Evolutionary conservation across 1,284 basidiomycete species (phyloP), one percentile per base, ranked within the genome.

Genomic region (Ceratobasidium sp.): DNA sequence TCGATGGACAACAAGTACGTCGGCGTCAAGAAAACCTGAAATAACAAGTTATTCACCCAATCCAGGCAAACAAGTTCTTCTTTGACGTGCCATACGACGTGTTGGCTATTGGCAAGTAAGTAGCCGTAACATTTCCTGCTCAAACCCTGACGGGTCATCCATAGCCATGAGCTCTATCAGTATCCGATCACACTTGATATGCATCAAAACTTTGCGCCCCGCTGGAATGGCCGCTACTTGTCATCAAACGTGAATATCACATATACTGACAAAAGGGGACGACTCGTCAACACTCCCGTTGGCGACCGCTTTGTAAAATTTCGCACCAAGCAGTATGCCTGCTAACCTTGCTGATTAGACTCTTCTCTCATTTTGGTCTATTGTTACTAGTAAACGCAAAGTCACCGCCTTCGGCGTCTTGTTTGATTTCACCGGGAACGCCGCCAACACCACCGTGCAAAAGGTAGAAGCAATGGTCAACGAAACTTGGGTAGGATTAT

Each of bases 161-260:
- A 43, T 23, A 90, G 89, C 77, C 94, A 96, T 77, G 94, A 96
- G 81, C 81, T 96, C 39, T 96, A 96, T 81, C 84, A 87, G 74
- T 94, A 94, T 78, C 85, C 83, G 3, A 87, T 92, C 77, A 87
- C 93, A 0, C 84, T 88, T 53, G 92, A 94, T 79, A 91, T 93
- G 86, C 87, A 92, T 80, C 83, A 87, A 71, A 91, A 92, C 79
- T 93, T 92, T 78, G 89, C 84, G 4, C 92, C 92, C 1, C 82
- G 86, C 67, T 84, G 90, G 80, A 84, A 86, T 0, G 92, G 92
- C 12, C 87, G 91, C 57, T 94, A 93, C 78, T 82, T 96, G 53
- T 89, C 92, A 0, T 92, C 90, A 2, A 96, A 95, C 78, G 92
- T 88, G 57, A 93, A 95, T 80, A 93, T 96, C 77, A 94, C 92